Evolutionary conservation across 768 basidiomycete genomes (phyloP).

Genomic region (Clavulina sp.): DNA sequence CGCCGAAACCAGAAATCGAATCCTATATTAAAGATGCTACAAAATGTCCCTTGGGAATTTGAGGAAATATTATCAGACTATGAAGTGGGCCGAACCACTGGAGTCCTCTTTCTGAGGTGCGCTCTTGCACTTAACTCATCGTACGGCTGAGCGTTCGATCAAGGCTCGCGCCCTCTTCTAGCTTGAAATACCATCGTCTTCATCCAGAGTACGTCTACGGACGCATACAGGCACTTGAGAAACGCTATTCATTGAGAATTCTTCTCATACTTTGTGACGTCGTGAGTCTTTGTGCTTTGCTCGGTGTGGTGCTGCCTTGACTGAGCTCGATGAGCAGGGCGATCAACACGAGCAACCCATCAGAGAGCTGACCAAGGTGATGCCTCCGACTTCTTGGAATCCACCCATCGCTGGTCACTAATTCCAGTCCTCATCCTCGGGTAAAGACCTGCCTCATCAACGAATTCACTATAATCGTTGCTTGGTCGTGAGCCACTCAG

Average conservation of each 20-base stretch:
- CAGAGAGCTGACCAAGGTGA: constrained; percentile 77
- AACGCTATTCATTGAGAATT: constrained; percentile 66
- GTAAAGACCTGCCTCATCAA: constrained; percentile 70
- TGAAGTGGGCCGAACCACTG: constrained; percentile 87
- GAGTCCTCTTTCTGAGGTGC: constrained; percentile 82
- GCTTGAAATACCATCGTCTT: constrained; percentile 84
- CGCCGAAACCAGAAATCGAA: constrained; percentile 49
- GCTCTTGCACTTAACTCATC: neutral
- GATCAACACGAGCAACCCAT: constrained; percentile 77
- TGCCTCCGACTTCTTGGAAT: neutral
- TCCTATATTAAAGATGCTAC: constrained; percentile 70
- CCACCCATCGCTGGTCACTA: no score
- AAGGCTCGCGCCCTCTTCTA: neutral
- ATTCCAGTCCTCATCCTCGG: neutral
- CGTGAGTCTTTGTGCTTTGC: constrained; percentile 30
- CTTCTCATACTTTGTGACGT: constrained; percentile 84
- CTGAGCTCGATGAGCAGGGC: neutral
- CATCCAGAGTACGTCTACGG: constrained; percentile 94
- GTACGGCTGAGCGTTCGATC: neutral
- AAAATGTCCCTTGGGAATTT: constrained; percentile 84
- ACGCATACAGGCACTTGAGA: constrained; percentile 74
- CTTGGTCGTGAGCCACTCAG: constrained; percentile 50
- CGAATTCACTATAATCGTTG: constrained; percentile 78
- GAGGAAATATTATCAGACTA: constrained; percentile 89
- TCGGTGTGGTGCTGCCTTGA: neutral